A percentile compares a stretch with the other conserved stretches of the same genome.
Evolutionary conservation across 176 grass and related monocot species (phyloP).

Genomic region (Dactylis glomerata): DNA sequence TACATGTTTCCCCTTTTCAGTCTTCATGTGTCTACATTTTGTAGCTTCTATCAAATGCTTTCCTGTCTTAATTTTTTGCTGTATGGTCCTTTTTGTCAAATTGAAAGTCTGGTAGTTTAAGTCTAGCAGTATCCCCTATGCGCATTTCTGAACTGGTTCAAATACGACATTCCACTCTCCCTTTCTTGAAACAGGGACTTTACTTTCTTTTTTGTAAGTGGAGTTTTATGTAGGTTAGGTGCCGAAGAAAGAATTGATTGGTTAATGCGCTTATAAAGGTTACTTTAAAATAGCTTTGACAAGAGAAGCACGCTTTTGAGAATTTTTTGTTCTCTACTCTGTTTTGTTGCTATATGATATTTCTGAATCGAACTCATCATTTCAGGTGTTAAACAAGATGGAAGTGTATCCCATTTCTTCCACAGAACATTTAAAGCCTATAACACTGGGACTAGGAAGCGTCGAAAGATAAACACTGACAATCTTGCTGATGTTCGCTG

Average conservation of each 20-base stretch:
- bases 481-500: conserved; percentile 77
- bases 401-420: conserved; percentile 91
- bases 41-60: neutral
- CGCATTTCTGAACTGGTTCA: neutral
- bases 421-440: conserved; percentile 95
- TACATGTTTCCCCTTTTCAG: neutral
- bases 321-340: neutral
- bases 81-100: neutral
- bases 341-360: neutral
- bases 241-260: neutral
- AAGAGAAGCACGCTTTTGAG: neutral
- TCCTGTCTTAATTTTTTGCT: neutral
- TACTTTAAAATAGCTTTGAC: neutral
- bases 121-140: neutral
- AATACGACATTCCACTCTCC: neutral
- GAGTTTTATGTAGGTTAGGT: neutral
- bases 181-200: neutral
- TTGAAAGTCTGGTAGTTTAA: neutral
- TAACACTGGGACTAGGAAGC: conserved; percentile 86
- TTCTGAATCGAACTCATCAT: conserved; percentile 4
- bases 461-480: conserved; percentile 80
- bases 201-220: neutral
- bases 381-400: conserved; percentile 89
- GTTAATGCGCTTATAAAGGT: neutral
- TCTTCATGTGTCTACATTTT: neutral